Base-by-base conservation (phyloP, 768 basidiomycete species). In the Lentinula aciculospora region DNA sequence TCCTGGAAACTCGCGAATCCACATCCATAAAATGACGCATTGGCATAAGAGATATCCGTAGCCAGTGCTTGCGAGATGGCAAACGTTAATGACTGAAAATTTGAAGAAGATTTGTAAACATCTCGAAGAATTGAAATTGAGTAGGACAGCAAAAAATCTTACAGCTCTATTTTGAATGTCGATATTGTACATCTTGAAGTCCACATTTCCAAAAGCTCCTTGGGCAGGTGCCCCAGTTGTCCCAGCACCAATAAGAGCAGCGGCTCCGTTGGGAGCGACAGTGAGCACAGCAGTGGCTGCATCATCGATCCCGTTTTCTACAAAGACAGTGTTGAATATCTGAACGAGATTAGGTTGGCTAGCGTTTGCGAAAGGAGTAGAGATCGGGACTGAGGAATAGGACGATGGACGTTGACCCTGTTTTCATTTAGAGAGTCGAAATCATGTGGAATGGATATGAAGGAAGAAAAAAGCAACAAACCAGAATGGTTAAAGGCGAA, bases 161-260 rank as follows among this genome's bases (percentile, higher is more conserved):
- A 86, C 85, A n/a, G 84, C 85, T 59, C 80, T 73, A 61, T 87
- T 88, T 56, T 84, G 75, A 57, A 86, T 83, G 64, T 86, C 78
- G 59, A 88, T 80, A 61, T 87, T 86, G 60, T 87, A 86, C 8
- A 77, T 81, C 61, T 73, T 84, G 70, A 87, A 86, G 62, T 88
- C 78, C 23, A 66, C 60, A 58, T 72, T 83, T 0, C 85, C 85
- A 53, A 81, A 83, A 10, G 71, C 64, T 3, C 75, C 73, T 60
- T 83, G 76, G 1, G 74, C 67, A 17, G 78, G 82, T 0, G 83
- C 83, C 1, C 83, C 83, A 6, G 76, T 80, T 1, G 83, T 76
- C 1, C 84, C 84, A 1, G 81, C 77, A 3, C 84, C 83, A 46
- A 85, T 84, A 45, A 85, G 68, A 31, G 82, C 80, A 0, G 78